Evolutionary conservation across 2,329 filamentous ascomycete genomes (phyloP).

Genomic region (Alternaria burnsii): DNA sequence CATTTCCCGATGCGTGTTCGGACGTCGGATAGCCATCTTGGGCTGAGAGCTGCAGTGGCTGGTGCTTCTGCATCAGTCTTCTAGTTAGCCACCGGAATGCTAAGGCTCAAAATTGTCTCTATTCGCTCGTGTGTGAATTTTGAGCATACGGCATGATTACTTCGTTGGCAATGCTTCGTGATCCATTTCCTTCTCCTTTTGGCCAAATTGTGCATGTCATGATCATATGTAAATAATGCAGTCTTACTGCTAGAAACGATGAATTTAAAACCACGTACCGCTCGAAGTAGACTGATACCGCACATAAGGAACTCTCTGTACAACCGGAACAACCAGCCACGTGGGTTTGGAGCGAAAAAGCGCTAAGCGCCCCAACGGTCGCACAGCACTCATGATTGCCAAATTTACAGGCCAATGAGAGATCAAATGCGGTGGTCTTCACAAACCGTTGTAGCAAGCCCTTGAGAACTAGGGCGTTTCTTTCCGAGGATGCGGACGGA

Average conservation of each 20-base stretch:
- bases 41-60: conserved; percentile 29
- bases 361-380: conserved; percentile 23
- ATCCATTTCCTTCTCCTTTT: background rate
- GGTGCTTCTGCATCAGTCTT: background rate
- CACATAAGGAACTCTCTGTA: conserved; percentile 1
- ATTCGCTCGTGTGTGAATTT: background rate
- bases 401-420: background rate
- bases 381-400: conserved; percentile 26
- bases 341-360: conserved; percentile 7
- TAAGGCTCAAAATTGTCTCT: background rate
- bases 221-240: background rate
- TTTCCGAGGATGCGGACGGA: background rate
- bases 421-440: background rate
- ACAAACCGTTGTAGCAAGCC: conserved; percentile 1
- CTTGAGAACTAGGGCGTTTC: background rate
- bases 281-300: conserved; percentile 15
- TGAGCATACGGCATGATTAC: background rate
- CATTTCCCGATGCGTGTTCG: conserved; percentile 76
- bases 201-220: background rate
- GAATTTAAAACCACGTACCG: conserved; percentile 5
- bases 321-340: background rate
- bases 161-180: background rate
- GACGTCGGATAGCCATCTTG: conserved; percentile 75
- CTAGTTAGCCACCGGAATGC: background rate
- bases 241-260: background rate